A percentile compares a stretch with the other conserved stretches of the same genome.
These are phyloP conservation scores for Globisporangium viniferum DNA, from an alignment of 352 stramenopile genomes.

Conservation along the genomic window DNA sequence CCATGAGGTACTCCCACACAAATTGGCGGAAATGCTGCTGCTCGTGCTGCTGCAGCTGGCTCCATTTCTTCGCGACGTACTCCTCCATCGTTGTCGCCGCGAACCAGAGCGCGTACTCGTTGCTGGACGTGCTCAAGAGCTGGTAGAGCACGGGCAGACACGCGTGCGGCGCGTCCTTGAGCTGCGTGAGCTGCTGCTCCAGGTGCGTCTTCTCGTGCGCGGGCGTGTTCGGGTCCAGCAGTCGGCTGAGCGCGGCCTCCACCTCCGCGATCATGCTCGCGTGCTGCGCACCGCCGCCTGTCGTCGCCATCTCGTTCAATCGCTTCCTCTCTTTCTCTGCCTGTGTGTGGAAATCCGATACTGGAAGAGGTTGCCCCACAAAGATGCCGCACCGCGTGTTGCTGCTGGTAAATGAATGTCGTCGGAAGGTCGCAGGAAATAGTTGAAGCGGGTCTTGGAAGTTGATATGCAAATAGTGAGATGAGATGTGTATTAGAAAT, in stretches of 20 bases:
- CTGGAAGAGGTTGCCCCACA: background rate
- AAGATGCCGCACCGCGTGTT: background rate
- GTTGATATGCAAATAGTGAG: background rate
- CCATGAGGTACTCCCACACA: conserved; percentile 58
- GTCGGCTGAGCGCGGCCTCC: conserved; percentile 46
- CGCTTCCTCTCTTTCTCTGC: background rate
- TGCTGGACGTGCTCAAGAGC: conserved; percentile 52
- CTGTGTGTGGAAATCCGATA: conserved; percentile 1
- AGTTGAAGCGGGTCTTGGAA: background rate
- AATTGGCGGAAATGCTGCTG: conserved; percentile 54
- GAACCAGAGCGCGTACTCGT: conserved; percentile 81
- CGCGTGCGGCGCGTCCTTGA: conserved; percentile 47
- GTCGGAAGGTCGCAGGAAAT: conserved; percentile 6
- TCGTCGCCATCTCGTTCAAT: conserved; percentile 7
- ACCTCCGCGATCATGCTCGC: conserved; percentile 52
- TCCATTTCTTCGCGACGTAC: conserved; percentile 65
- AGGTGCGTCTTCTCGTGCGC: conserved; percentile 43
- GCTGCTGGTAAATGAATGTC: background rate
- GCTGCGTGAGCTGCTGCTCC: conserved; percentile 55
- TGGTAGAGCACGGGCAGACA: conserved; percentile 70
- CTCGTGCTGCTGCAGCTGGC: conserved; percentile 37
- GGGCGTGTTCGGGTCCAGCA: conserved; percentile 61
- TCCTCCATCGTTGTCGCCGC: conserved; percentile 67
- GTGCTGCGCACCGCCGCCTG: background rate
- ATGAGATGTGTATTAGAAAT: background rate